These are phyloP conservation scores for Brassica incana DNA, from an alignment of 345 rosid species.

Conservation along the genomic window DNA sequence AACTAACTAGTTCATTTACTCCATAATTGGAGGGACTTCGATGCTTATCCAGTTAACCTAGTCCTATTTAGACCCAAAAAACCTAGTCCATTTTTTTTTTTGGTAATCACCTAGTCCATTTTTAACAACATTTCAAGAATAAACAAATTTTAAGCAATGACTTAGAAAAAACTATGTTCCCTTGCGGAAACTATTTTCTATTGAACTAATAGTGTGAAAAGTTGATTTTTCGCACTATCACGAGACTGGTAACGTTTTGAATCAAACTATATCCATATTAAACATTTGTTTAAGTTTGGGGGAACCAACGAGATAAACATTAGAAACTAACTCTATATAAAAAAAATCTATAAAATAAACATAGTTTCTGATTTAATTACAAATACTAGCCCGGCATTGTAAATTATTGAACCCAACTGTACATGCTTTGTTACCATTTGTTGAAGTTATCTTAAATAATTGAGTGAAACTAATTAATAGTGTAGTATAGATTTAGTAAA, in stretches of 20 bases:
- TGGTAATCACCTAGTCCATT: too few species aligned
- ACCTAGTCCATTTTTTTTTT: too few species aligned
- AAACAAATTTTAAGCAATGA: neutral
- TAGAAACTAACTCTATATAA: neutral
- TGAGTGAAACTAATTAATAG: neutral
- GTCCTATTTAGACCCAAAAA: too few species aligned
- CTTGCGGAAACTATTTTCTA: neutral
- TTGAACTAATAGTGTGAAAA: neutral
- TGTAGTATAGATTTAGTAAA: slow-evolving; percentile 5
- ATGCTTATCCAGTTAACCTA: slow-evolving; percentile 4
- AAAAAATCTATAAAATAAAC: neutral
- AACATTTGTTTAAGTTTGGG: neutral
- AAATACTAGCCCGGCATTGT: neutral
- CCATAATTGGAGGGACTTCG: slow-evolving; percentile 21
- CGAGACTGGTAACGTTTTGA: neutral
- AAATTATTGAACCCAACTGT: neutral
- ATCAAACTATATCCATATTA: neutral
- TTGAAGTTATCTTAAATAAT: neutral
- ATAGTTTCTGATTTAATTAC: neutral
- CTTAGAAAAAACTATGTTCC: neutral
- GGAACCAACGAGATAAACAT: neutral
- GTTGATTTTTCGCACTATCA: neutral
- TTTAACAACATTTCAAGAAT: too few species aligned
- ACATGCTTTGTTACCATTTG: neutral
- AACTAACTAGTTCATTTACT: neutral